These are phyloP conservation scores for Paramyrothecium roridum DNA, from an alignment of 2,329 filamentous ascomycete genomes.

Conservation along the genomic window DNA sequence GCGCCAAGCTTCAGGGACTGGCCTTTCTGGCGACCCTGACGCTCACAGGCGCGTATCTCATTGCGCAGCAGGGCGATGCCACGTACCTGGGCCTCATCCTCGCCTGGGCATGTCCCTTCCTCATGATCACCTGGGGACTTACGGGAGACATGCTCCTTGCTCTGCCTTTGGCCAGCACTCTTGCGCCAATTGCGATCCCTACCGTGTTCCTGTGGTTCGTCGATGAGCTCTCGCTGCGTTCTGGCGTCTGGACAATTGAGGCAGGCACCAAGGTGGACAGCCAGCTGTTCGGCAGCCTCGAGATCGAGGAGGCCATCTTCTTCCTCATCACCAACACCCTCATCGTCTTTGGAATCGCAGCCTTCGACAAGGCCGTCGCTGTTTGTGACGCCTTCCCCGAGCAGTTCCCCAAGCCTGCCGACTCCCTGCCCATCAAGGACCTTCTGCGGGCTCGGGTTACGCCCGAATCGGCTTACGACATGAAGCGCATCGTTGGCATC, in stretches of 20 bases:
- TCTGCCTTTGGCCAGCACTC: conserved; percentile 55
- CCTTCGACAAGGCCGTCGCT: conserved; percentile 67
- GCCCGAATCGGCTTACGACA: conserved; percentile 49
- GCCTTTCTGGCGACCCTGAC: conserved; percentile 40
- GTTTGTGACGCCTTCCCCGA: conserved; percentile 61
- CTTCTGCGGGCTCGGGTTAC: conserved; percentile 49
- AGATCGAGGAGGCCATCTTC: conserved; percentile 73
- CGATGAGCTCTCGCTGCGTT: conserved; percentile 63
- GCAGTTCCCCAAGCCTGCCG: conserved; percentile 48
- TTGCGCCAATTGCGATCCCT: conserved; percentile 58
- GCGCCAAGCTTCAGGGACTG: conserved; percentile 44
- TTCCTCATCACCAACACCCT: conserved; percentile 68
- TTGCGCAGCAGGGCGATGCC: conserved; percentile 42
- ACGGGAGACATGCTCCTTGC: conserved; percentile 61
- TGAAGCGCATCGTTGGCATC: conserved; percentile 54
- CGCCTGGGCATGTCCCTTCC: conserved; percentile 64
- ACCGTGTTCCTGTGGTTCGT: conserved; percentile 71
- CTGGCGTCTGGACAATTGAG: conserved; percentile 71
- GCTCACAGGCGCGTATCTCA: conserved; percentile 38
- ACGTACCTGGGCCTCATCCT: conserved; percentile 71
- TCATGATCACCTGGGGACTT: conserved; percentile 61
- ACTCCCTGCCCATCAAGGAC: conserved; percentile 40
- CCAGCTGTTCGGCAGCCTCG: conserved; percentile 61
- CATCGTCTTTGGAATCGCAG: conserved; percentile 65
- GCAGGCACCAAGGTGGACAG: conserved; percentile 63